Evolutionary conservation across 345 rosid species (phyloP).

Genomic region (Hypericum androsaemum): DNA sequence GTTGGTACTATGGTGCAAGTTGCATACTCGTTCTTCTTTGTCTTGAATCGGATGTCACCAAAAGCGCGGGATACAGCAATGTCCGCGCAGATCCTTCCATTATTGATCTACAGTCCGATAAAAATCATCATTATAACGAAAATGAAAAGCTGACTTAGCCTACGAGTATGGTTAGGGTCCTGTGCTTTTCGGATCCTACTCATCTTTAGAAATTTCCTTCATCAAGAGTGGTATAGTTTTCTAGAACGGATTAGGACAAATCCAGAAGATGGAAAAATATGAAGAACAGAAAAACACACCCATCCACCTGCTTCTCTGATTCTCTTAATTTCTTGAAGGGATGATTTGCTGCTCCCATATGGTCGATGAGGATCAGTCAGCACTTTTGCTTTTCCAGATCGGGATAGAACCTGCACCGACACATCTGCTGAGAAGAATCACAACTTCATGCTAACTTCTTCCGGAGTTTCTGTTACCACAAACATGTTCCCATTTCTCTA

Average conservation of each 20-base stretch:
- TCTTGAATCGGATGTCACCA: conserved; percentile 83
- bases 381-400: conserved; percentile 60
- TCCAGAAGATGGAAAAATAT: conserved; percentile 4
- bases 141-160: not conserved
- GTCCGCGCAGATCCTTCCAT: conserved; percentile 94
- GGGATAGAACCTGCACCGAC: conserved; percentile 57
- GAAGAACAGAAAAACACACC: conserved; percentile 60
- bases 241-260: not conserved
- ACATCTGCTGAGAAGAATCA: conserved; percentile 4
- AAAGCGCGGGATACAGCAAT: conserved; percentile 93
- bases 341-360: conserved; percentile 55
- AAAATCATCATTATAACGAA: conserved; percentile 11
- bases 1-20: conserved; percentile 13
- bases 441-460: not conserved
- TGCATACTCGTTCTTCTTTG: conserved; percentile 72
- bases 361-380: conserved; percentile 83
- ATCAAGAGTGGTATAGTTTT: too few relatives aligned
- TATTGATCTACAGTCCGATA: conserved; percentile 39
- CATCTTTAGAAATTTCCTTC: not conserved
- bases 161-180: too few relatives aligned
- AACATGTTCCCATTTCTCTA: too few relatives aligned
- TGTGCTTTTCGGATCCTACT: too few relatives aligned
- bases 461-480: too few relatives aligned
- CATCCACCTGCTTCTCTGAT: conserved; percentile 99
- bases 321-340: conserved; percentile 72